These are phyloP conservation scores for Penicillium sp. DNA, from an alignment of 2,329 filamentous ascomycete species.

Conservation along the genomic window DNA sequence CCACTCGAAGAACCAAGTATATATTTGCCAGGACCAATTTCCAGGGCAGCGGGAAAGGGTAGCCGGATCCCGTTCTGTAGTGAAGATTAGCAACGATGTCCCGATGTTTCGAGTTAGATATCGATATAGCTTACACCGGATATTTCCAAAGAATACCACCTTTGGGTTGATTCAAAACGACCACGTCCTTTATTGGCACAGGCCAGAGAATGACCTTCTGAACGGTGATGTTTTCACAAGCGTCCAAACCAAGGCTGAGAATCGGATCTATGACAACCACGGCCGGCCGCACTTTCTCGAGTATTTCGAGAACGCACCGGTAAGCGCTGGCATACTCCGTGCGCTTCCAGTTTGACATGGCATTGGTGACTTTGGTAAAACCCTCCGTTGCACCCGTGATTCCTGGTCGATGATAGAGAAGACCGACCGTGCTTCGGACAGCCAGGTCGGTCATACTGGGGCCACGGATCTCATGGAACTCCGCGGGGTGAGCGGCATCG, in stretches of 20 bases:
- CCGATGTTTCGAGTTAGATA: accelerated
- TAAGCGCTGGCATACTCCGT: constrained; percentile 43
- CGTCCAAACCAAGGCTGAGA: constrained; percentile 45
- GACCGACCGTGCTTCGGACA: constrained; percentile 24
- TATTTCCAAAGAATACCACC: constrained; percentile 32
- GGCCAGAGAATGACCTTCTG: constrained; percentile 43
- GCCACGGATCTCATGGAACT: constrained; percentile 36
- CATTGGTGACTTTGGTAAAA: constrained; percentile 26
- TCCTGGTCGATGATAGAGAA: constrained; percentile 31
- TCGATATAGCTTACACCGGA: constrained; percentile 24
- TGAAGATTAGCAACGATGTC: neutral
- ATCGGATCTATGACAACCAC: constrained; percentile 45
- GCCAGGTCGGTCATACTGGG: constrained; percentile 34
- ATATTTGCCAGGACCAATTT: constrained; percentile 43
- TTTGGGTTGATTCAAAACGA: constrained; percentile 37
- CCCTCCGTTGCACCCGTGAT: constrained; percentile 35
- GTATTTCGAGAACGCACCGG: constrained; percentile 36
- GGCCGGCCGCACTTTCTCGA: constrained; percentile 38
- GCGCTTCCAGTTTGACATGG: constrained; percentile 37
- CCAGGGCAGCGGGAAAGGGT: constrained; percentile 47
- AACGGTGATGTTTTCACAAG: constrained; percentile 35
- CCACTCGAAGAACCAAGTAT: constrained; percentile 32
- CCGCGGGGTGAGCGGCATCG: constrained; percentile 2
- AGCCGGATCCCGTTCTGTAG: constrained; percentile 43
- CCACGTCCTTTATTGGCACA: constrained; percentile 45